Percentiles rank a stretch among this genome's conserved stretches.
Evolutionary conservation across 2,329 filamentous ascomycete genomes (phyloP).

Genomic region (Trichoderma breve): DNA sequence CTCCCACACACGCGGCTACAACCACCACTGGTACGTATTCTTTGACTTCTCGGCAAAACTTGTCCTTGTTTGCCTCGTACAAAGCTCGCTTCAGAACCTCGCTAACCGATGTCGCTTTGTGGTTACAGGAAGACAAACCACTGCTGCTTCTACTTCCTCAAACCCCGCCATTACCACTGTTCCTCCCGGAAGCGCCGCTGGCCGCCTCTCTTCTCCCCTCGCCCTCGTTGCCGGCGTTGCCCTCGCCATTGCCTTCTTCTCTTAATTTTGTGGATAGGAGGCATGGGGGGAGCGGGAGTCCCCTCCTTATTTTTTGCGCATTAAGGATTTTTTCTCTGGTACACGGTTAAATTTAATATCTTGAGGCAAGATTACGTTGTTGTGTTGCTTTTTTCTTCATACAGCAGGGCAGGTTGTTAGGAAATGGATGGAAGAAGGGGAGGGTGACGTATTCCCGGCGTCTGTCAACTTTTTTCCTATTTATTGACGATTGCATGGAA

Average conservation of each 20-base stretch:
- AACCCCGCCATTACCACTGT: constrained; percentile 26
- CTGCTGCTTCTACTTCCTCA: constrained; percentile 23
- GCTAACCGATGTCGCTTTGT: constrained; percentile 1
- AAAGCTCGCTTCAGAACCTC: not conserved
- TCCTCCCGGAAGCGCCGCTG: constrained; percentile 32
- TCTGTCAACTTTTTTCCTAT: constrained; percentile 6
- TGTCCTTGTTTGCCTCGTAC: constrained; percentile 3
- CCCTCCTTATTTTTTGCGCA: not conserved
- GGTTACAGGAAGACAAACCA: constrained; percentile 1
- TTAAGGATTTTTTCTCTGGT: constrained; percentile 7
- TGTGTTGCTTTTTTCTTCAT: constrained; percentile 10
- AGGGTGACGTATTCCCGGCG: not conserved
- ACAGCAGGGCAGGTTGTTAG: constrained; percentile 2
- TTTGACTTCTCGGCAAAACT: not conserved
- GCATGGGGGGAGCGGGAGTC: not conserved
- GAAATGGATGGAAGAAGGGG: constrained; percentile 3
- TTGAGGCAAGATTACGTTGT: constrained; percentile 13
- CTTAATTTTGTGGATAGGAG: constrained; percentile 25
- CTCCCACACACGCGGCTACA: not conserved
- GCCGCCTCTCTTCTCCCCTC: constrained; percentile 33
- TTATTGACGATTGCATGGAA: constrained; percentile 16
- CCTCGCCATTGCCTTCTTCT: constrained; percentile 36
- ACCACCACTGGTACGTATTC: constrained; percentile 8
- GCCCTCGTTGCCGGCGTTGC: constrained; percentile 35
- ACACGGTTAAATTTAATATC: constrained; percentile 14